A percentile compares a stretch with the other conserved stretches of the same genome.
phyloP scores from a whole-genome alignment of 306 rosid species.

The Cyamopsis tetragonoloba region DNA sequence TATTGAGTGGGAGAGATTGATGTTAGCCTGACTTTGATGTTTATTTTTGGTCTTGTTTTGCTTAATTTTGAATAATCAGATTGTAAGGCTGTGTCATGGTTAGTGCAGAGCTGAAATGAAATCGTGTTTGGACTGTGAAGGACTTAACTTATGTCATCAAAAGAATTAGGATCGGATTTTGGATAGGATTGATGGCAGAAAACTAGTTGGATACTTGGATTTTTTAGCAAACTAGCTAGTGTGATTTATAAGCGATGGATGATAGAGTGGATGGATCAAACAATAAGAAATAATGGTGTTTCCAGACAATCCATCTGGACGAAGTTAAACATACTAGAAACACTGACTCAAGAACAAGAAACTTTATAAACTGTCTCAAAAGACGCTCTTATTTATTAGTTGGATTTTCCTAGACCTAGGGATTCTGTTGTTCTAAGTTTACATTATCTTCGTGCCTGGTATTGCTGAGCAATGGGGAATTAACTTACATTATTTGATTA shows the following conservation, averaged over 20 bases:
- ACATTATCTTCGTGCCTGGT: no score
- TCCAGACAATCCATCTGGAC: no score
- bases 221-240: background rate
- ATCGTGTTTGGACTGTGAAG: background rate
- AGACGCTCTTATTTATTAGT: no score
- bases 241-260: background rate
- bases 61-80: background rate
- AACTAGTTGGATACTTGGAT: background rate
- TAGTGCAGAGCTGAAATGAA: background rate
- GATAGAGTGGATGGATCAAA: background rate
- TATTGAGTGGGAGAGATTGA: background rate
- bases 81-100: background rate
- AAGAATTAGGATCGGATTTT: background rate
- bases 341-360: no score
- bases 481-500: no score
- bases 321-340: no score
- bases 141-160: background rate
- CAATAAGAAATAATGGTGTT: no score
- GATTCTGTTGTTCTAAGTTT: no score
- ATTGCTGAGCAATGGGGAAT: no score
- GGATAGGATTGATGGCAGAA: background rate
- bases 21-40: background rate
- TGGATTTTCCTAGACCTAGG: no score
- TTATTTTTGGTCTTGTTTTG: background rate
- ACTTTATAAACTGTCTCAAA: no score